These are phyloP conservation scores for Periconia sp. DNA, from an alignment of 2,329 filamentous ascomycete species.

Conservation along the genomic window DNA sequence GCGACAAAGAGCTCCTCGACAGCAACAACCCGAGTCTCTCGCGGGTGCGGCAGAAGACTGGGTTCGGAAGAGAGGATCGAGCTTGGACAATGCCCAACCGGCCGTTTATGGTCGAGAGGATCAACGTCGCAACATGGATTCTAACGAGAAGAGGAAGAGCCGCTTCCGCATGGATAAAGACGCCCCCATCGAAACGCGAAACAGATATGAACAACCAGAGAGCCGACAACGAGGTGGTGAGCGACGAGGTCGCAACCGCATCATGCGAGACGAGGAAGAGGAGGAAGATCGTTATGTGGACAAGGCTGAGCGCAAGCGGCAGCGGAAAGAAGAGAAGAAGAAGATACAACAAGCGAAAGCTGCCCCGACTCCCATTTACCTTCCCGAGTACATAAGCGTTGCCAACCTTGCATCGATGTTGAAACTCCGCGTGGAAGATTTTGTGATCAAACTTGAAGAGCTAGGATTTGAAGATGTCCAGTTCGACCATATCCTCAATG, in stretches of 20 bases:
- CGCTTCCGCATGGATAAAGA: constrained; percentile 34
- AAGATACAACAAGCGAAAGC: constrained; percentile 34
- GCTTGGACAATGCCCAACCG: constrained; percentile 18
- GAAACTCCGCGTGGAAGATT: constrained; percentile 71
- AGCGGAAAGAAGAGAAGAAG: constrained; percentile 42
- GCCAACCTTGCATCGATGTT: constrained; percentile 78
- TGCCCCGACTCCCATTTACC: constrained; percentile 61
- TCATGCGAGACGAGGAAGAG: constrained; percentile 30
- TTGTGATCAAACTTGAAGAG: constrained; percentile 76
- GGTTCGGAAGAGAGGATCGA: constrained; percentile 24
- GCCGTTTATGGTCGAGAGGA: constrained; percentile 14
- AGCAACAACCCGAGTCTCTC: constrained; percentile 11
- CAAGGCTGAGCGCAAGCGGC: constrained; percentile 39
- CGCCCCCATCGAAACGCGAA: constrained; percentile 20
- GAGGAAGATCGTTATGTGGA: constrained; percentile 25
- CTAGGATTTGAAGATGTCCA: constrained; percentile 91
- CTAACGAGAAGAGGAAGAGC: constrained; percentile 28
- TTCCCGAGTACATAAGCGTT: constrained; percentile 94
- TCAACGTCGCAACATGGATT: constrained; percentile 24
- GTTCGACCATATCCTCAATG: constrained; percentile 83
- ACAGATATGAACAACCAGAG: constrained; percentile 40
- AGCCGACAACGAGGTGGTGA: constrained; percentile 25
- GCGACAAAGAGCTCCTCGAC: constrained; percentile 19
- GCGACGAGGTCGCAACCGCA: constrained; percentile 19
- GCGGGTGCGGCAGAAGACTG: constrained; percentile 36